Percentiles rank a stretch among this genome's conserved stretches.
Evolutionary conservation across 2,329 filamentous ascomycete genomes (phyloP).

Genomic region (Dactylonectria estremocensis): DNA sequence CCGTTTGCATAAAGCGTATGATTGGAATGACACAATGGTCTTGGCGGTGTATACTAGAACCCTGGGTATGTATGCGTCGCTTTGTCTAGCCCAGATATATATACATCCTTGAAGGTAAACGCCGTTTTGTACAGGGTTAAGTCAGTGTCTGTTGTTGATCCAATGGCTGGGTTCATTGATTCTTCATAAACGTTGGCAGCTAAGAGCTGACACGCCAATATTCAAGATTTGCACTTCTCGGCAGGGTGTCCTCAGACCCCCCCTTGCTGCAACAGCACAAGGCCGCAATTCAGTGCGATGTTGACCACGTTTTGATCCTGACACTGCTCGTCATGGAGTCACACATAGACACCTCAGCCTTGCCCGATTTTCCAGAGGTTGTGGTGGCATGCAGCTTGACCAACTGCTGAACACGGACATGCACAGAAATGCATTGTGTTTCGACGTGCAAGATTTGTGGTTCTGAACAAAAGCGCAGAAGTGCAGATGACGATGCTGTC

Average conservation of each 20-base stretch:
- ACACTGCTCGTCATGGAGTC: no score
- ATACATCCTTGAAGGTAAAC: conserved; percentile 2
- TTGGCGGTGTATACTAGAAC: conserved; percentile 22
- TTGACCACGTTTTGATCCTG: no score
- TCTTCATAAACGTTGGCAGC: no score
- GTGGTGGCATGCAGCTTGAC: no score
- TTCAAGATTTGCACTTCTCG: no score
- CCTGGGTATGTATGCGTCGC: conserved; percentile 1
- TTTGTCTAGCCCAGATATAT: conserved; percentile 14
- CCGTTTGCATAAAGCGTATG: conserved; percentile 22
- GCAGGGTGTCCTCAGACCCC: no score
- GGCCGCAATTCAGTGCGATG: no score
- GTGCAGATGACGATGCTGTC: background rate
- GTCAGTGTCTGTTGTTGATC: background rate
- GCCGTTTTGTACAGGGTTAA: background rate
- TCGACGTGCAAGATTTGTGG: background rate
- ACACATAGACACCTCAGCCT: no score
- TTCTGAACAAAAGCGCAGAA: background rate
- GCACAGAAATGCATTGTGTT: background rate
- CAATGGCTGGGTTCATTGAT: background rate
- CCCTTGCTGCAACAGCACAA: no score
- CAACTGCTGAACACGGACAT: no score
- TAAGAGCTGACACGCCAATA: no score
- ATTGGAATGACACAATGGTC: conserved; percentile 17
- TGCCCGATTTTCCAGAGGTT: no score